These are phyloP conservation scores for Dittrichia graveolens DNA, from an alignment of 129 eudicot genomes.

Conservation along the genomic window DNA sequence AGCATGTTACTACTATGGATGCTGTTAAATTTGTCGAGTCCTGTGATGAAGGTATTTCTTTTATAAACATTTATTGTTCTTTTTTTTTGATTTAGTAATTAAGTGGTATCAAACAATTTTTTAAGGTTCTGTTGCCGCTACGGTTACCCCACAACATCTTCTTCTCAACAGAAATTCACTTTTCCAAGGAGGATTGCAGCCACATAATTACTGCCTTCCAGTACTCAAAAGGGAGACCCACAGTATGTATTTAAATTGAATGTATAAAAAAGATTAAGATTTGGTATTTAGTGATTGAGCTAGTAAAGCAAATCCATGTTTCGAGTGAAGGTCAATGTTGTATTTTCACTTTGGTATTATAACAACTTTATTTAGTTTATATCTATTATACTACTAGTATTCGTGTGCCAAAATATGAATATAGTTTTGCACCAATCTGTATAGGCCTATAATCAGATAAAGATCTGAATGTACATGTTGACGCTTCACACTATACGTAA, in stretches of 20 bases:
- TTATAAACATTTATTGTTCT: background rate
- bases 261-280: background rate
- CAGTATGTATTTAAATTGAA: conserved; percentile 44
- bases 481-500: too few species aligned
- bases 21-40: conserved; percentile 89
- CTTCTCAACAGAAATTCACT: conserved; percentile 84
- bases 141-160: conserved; percentile 97
- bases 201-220: conserved; percentile 94
- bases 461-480: too few species aligned
- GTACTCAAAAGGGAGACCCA: conserved; percentile 94
- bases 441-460: too few species aligned
- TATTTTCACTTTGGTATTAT: too few species aligned
- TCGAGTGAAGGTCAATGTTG: too few species aligned
- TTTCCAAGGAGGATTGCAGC: conserved; percentile 97
- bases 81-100: background rate
- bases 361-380: too few species aligned
- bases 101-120: conserved; percentile 4
- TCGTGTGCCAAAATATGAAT: too few species aligned
- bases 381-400: too few species aligned
- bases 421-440: too few species aligned
- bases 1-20: conserved; percentile 91
- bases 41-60: conserved; percentile 65
- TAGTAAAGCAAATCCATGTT: too few species aligned
- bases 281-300: background rate
- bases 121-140: conserved; percentile 85